Base-by-base conservation (phyloP, 2,329 filamentous ascomycete species). In the Hymenotorrendiella dingleyae region DNA sequence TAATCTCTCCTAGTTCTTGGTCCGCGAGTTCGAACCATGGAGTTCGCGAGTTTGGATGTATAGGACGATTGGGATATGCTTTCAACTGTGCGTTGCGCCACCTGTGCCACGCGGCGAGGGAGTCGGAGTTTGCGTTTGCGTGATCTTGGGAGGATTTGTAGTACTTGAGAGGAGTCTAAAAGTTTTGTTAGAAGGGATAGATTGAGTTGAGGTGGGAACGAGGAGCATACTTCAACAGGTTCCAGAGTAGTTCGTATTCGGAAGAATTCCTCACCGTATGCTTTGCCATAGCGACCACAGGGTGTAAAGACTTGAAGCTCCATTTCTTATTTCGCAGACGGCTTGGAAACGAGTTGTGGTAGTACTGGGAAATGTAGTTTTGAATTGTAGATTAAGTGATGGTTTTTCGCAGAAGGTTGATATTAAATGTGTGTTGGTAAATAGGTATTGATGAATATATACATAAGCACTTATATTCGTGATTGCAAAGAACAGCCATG, bases 271-370 rank as follows among this genome's bases (percentile, higher is more conserved):
- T 48, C 46, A 12, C 32, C 35, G n/a, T 32, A 38, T 14, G 22
- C 30, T 14, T 39, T 45, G 5, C 42, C 35, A 32, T 45, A 48
- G 7, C 42, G 38, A 11, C 42, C 38, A 30, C 42, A 48, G 8
- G 24, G 34, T 3, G 42, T 48, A 14, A 42, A 29, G 4, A 42
- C n/a, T 4, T 45, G n/a, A 8, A 32, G 33, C 11, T 40, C 24
- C 45, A 47, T 43, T n/a, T n/a, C n/a, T n/a, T n/a, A n/a, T n/a
- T n/a, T n/a, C n/a, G n/a, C n/a, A n/a, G n/a, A n/a, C n/a, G n/a
- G 4, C 6, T 33, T n/a, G 26, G 34, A 38, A 20, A 9, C 10
- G 10, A 27, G 24, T 12, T 6, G 16, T 23, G 7, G n/a, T 7
- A 11, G 19, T 40, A 26, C 26, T 9, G 23, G 16, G 23, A 35